Conservation (phyloP, 2,329 filamentous ascomycete genomes). For the Magnaporthales sp. region DNA sequence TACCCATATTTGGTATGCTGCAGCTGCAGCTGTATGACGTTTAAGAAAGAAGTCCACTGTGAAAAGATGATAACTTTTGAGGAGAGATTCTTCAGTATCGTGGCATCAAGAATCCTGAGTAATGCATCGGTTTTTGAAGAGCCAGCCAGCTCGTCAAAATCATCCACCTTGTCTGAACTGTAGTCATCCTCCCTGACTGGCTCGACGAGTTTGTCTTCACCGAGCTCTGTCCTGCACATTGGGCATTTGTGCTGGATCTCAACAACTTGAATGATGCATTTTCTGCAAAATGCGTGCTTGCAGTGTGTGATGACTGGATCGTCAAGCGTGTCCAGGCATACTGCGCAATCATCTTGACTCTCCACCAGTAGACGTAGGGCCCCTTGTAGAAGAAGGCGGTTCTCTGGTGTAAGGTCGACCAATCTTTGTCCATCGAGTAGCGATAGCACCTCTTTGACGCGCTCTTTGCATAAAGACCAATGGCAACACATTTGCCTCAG, state of each 20-base stretch:
- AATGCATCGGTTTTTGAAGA: constrained; percentile 79
- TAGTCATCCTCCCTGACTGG: constrained; percentile 57
- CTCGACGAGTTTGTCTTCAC: constrained; percentile 51
- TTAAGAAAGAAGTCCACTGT: constrained; percentile 69
- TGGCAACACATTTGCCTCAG: constrained; percentile 84
- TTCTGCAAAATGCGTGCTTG: constrained; percentile 68
- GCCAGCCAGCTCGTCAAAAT: constrained; percentile 19
- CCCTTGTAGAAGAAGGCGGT: constrained; percentile 62
- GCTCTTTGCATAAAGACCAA: constrained; percentile 71
- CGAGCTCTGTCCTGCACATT: constrained; percentile 66
- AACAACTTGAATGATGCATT: constrained; percentile 68
- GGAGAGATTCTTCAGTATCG: constrained; percentile 46
- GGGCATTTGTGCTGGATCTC: constrained; percentile 73
- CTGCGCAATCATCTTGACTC: constrained; percentile 71
- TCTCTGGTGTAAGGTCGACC: constrained; percentile 64
- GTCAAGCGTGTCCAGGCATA: constrained; percentile 68
- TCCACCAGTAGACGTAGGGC: constrained; percentile 71
- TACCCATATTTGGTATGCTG: constrained; percentile 47
- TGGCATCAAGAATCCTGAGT: constrained; percentile 64
- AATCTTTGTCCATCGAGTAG: constrained; percentile 59
- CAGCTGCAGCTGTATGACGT: constrained; percentile 63
- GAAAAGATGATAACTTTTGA: constrained; percentile 69
- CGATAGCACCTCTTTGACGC: constrained; percentile 63
- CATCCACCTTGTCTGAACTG: constrained; percentile 45
- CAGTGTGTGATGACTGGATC: constrained; percentile 77